These are phyloP conservation scores for Pseudohalonectria lignicola DNA, from an alignment of 2,329 filamentous ascomycete genomes.

Conservation along the genomic window DNA sequence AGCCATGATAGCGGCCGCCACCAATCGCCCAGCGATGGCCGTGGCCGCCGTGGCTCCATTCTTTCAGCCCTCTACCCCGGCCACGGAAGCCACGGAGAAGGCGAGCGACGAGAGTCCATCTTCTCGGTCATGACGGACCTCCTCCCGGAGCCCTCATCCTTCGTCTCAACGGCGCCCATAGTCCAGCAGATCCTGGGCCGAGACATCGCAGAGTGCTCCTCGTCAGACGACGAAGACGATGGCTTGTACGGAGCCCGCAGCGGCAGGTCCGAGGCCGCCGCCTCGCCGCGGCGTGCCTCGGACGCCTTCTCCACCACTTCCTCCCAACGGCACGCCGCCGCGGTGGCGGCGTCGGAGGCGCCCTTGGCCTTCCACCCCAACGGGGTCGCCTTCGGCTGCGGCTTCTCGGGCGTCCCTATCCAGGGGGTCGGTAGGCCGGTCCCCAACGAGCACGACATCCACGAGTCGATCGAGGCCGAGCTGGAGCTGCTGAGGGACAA, in stretches of 20 bases:
- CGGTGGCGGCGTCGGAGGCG: conserved; percentile 3
- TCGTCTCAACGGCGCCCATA: conserved; percentile 10
- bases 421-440: conserved; percentile 11
- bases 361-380: conserved; percentile 13
- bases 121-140: conserved; percentile 8
- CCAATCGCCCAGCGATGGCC: too few species aligned
- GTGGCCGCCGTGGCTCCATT: too few species aligned
- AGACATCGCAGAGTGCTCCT: conserved; percentile 12
- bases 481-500: conserved; percentile 5
- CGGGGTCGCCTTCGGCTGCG: conserved; percentile 11
- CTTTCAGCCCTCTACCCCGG: too few species aligned
- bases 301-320: neutral
- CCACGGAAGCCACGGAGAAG: too few species aligned
- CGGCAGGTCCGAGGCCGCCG: too few species aligned
- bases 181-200: conserved; percentile 9
- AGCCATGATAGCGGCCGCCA: too few species aligned
- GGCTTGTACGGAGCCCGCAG: too few species aligned
- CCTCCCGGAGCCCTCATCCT: conserved; percentile 6
- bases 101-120: conserved; percentile 7
- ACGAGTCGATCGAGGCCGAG: conserved; percentile 11
- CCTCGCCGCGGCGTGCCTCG: neutral
- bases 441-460: conserved; percentile 11
- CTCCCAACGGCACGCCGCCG: neutral
- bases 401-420: conserved; percentile 10
- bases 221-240: too few species aligned